These are phyloP conservation scores for Colletotrichum sp. DNA, from an alignment of 2,329 filamentous ascomycete species.

Conservation along the genomic window DNA sequence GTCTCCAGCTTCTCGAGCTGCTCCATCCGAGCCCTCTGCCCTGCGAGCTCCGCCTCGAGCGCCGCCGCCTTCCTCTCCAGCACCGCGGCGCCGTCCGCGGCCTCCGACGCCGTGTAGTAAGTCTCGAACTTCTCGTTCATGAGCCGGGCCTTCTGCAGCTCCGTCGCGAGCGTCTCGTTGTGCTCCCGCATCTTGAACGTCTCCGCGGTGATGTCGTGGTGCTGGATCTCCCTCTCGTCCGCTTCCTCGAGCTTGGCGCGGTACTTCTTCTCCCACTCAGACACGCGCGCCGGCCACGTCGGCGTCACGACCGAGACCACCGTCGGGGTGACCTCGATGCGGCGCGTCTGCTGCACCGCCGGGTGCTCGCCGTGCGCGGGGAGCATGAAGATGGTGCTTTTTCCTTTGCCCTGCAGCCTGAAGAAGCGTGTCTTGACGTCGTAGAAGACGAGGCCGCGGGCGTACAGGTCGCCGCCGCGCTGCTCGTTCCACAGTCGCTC, in stretches of 20 bases:
- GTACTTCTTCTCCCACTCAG: slow-evolving; percentile 31
- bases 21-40: not conserved
- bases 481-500: slow-evolving; percentile 37
- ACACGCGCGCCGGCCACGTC: slow-evolving; percentile 34
- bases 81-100: not conserved
- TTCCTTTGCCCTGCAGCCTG: slow-evolving; percentile 49
- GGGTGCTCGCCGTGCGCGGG: slow-evolving; percentile 55
- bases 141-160: slow-evolving; percentile 1
- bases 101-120: slow-evolving; percentile 4
- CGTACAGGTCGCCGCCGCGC: slow-evolving; percentile 32
- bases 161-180: slow-evolving; percentile 3
- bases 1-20: not conserved
- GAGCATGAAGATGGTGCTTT: slow-evolving; percentile 56
- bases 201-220: slow-evolving; percentile 17
- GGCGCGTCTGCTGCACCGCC: slow-evolving; percentile 43
- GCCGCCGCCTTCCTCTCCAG: not conserved
- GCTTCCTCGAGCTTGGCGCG: slow-evolving; percentile 25
- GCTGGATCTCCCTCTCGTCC: slow-evolving; percentile 1
- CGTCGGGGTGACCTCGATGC: slow-evolving; percentile 48
- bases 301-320: slow-evolving; percentile 32
- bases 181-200: slow-evolving; percentile 21
- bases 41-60: not conserved
- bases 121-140: slow-evolving; percentile 6
- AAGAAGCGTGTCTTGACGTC: slow-evolving; percentile 58
- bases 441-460: slow-evolving; percentile 51